Base-by-base conservation (phyloP, 2,329 filamentous ascomycete species). In the Talaromyces verruculosus region DNA sequence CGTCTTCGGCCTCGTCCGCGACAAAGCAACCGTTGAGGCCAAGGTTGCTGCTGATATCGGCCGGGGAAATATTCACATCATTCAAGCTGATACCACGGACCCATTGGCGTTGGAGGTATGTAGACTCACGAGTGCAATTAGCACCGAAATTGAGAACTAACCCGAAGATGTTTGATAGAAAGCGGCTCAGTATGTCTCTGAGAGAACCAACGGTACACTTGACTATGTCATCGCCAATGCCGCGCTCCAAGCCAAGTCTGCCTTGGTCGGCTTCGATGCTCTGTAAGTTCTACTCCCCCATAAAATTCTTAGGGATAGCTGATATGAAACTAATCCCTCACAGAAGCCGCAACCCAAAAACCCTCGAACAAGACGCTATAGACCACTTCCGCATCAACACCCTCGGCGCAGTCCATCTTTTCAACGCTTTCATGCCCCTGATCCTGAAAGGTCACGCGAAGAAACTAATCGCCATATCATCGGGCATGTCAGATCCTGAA, bases 191-290 rank as follows among this genome's bases (percentile, higher is more conserved):
- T 59, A 61, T 65, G 43, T 61, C 19, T 59, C 62, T 10, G 58
- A 68, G 15, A 72, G 71, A 30, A 69, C 71, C 25, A 71, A 69
- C 33, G 72, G 76, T 13, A 65, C 70, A 1, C 63, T 87, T 7
- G 85, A 87, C 71, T 83, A 83, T 67, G 71, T 87, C 8, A 82
- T 87, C 30, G 81, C 80, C 62, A 87, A 87, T 62, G 85, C 77
- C 0, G 84, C 72, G 2, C 69, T 75, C 6, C 67, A 81, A 17
- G 67, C 75, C 1, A n/a, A 69, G 49, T 30, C 61, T 43, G 61
- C 61, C 0, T 74, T 69, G 30, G 76, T 77, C 35, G 71, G 67
- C 3, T 75, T 68, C 63, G 72, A 73, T n/a, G 73, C 71, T 13
- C 66, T 81, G 81, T 83, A 73, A 65, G 80, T 73, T 58, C 69